Percentiles rank a stretch among this genome's conserved stretches.
Evolutionary conservation across 164 flowering plant genomes (phyloP).

Genomic region (Santalum album): DNA sequence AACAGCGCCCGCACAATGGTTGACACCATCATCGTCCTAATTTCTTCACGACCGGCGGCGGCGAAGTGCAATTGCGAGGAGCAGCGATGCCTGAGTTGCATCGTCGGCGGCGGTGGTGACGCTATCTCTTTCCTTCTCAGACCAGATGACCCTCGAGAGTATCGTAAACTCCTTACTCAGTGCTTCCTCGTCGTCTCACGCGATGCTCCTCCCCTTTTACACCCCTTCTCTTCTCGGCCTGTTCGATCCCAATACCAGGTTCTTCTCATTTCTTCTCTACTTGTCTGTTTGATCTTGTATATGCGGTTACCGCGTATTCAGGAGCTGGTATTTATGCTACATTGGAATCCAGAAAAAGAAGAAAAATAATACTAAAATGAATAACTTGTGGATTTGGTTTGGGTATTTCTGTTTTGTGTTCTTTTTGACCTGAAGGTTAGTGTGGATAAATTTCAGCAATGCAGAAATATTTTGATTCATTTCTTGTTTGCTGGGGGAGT

Average conservation of each 20-base stretch:
- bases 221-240: slow-evolving; percentile 10
- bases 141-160: slow-evolving; percentile 36
- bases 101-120: slow-evolving; percentile 2
- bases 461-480: too few species aligned
- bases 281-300: too few species aligned
- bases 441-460: too few species aligned
- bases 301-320: too few species aligned
- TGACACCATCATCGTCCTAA: slow-evolving; percentile 28
- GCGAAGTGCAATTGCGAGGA: slow-evolving; percentile 20
- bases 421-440: too few species aligned
- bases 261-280: neutral
- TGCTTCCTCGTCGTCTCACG: slow-evolving; percentile 44
- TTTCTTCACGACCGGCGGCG: slow-evolving; percentile 12
- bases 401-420: too few species aligned
- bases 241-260: slow-evolving; percentile 48
- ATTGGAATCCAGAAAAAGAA: too few species aligned
- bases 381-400: too few species aligned
- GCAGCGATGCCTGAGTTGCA: slow-evolving; percentile 34
- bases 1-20: slow-evolving; percentile 33
- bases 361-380: too few species aligned
- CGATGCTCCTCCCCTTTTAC: slow-evolving; percentile 22
- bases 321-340: too few species aligned
- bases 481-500: too few species aligned
- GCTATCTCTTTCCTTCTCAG: slow-evolving; percentile 30
- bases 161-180: slow-evolving; percentile 29